Conservation (phyloP, 1,139 yeast species). For the Diutina mesorugosa region DNA sequence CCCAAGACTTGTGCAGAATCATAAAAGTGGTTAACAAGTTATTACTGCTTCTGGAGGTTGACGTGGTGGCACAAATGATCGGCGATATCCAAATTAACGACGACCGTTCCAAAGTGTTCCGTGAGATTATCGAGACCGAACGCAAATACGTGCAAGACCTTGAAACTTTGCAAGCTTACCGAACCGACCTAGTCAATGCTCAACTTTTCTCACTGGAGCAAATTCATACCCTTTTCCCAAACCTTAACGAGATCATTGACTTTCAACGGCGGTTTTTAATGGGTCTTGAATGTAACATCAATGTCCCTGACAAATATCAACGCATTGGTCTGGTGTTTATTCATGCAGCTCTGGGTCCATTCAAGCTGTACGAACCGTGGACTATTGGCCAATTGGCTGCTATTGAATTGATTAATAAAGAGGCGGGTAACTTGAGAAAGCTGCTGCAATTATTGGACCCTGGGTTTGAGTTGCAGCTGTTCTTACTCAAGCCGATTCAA, state of each 20-base stretch:
- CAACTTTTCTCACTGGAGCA: constrained; percentile 71
- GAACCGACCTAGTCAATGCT: constrained; percentile 49
- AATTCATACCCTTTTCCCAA: constrained; percentile 77
- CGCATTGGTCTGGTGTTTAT: constrained; percentile 81
- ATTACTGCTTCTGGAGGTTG: constrained; percentile 37
- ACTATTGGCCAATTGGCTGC: constrained; percentile 79
- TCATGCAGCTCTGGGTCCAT: constrained; percentile 66
- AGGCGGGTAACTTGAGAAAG: constrained; percentile 41
- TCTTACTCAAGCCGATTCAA: constrained; percentile 87
- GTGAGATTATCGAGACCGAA: constrained; percentile 80
- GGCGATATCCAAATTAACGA: constrained; percentile 28
- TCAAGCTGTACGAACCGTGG: constrained; percentile 86
- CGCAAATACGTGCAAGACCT: constrained; percentile 86
- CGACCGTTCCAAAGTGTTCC: constrained; percentile 64
- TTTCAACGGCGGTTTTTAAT: constrained; percentile 83
- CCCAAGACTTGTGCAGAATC: constrained; percentile 66
- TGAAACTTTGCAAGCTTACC: constrained; percentile 59
- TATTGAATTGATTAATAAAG: constrained; percentile 62
- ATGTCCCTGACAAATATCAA: constrained; percentile 63
- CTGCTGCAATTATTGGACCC: constrained; percentile 63
- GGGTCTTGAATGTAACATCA: constrained; percentile 80
- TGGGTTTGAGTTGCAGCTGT: constrained; percentile 80
- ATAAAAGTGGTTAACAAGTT: constrained; percentile 45
- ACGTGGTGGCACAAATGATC: constrained; percentile 10
- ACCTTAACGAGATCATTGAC: constrained; percentile 70